Evolutionary conservation across 2,329 filamentous ascomycete species (phyloP).

Genomic region (Fusarium neocosmosporiellum): DNA sequence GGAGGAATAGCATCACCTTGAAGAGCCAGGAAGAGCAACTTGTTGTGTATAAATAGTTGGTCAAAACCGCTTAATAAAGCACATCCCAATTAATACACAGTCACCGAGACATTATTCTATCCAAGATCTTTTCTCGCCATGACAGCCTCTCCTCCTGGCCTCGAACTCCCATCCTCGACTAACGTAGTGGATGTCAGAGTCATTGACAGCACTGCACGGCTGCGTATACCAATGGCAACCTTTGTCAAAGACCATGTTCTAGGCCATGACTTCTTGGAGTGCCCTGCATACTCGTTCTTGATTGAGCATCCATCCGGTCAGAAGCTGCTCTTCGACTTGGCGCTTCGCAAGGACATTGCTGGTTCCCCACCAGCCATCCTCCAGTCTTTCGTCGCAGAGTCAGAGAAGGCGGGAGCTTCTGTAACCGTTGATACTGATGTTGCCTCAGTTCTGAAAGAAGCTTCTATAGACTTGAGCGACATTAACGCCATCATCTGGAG

Average conservation of each 20-base stretch:
- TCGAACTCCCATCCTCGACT: background rate
- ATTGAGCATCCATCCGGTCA: slow-evolving; percentile 10
- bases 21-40: background rate
- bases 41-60: background rate
- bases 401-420: background rate
- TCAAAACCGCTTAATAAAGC: background rate
- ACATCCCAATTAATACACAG: background rate
- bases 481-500: slow-evolving; percentile 32
- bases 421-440: slow-evolving; percentile 19
- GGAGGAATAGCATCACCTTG: background rate
- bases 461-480: background rate
- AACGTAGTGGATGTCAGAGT: slow-evolving; percentile 1
- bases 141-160: background rate
- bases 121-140: background rate
- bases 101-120: background rate
- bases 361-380: slow-evolving; percentile 4
- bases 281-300: slow-evolving; percentile 13
- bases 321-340: slow-evolving; percentile 24
- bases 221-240: background rate
- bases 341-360: slow-evolving; percentile 14
- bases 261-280: background rate
- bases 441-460: slow-evolving; percentile 11
- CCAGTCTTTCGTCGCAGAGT: background rate
- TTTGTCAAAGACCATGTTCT: background rate
- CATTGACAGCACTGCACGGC: background rate